phyloP scores from a whole-genome alignment of 1,139 yeast species.

The Taiozyma sp. region DNA sequence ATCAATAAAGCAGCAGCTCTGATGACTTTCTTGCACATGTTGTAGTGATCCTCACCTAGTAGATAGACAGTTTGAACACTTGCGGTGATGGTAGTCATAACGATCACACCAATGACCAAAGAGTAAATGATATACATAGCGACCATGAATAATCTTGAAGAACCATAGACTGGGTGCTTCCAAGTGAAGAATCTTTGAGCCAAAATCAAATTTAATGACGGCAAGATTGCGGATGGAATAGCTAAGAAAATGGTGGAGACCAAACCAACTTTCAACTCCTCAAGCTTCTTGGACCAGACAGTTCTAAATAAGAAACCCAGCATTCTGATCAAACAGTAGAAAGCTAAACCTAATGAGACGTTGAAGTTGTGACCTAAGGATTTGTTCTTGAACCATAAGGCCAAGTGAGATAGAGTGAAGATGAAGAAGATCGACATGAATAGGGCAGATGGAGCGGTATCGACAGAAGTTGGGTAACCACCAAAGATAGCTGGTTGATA shows the following conservation, averaged over 20 bases:
- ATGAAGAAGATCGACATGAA: constrained; percentile 53
- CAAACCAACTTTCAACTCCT: constrained; percentile 48
- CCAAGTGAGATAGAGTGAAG: constrained; percentile 41
- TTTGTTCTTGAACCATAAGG: constrained; percentile 45
- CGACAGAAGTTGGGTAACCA: constrained; percentile 50
- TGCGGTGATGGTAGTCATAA: constrained; percentile 66
- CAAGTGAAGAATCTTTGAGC: constrained; percentile 80
- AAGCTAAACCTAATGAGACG: constrained; percentile 49
- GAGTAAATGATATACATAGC: constrained; percentile 50
- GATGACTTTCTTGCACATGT: constrained; percentile 52
- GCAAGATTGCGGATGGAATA: constrained; percentile 51
- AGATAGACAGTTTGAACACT: constrained; percentile 58
- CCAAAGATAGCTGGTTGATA: constrained; percentile 50
- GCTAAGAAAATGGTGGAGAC: constrained; percentile 57
- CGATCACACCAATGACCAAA: constrained; percentile 52
- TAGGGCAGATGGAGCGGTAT: constrained; percentile 58
- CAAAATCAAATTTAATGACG: constrained; percentile 56
- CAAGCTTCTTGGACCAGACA: constrained; percentile 51
- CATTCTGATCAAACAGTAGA: constrained; percentile 49
- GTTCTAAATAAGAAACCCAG: constrained; percentile 62
- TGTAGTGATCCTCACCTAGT: constrained; percentile 40
- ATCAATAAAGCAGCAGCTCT: constrained; percentile 56
- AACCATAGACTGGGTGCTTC: constrained; percentile 79
- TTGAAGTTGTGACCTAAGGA: constrained; percentile 62
- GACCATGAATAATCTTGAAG: constrained; percentile 46